Evolutionary conservation across 495 filamentous ascomycete species (phyloP).

Genomic region (Xanthoparmelia taractica): DNA sequence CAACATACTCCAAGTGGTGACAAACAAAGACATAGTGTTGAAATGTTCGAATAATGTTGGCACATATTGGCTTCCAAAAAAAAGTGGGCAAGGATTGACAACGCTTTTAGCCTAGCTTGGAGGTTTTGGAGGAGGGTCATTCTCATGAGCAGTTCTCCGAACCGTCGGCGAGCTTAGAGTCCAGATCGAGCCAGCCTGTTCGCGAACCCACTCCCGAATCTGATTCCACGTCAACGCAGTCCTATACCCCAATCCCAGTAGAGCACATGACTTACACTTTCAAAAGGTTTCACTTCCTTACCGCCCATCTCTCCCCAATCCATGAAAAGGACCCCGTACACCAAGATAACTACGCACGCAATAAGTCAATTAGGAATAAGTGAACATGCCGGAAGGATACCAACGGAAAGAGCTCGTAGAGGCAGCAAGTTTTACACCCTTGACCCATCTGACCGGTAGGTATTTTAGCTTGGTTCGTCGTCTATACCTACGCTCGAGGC

Average conservation of each 20-base stretch:
- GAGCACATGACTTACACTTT: slow-evolving; percentile 27
- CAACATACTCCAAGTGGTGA: not conserved
- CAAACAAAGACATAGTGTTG: not conserved
- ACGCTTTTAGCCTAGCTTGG: not conserved
- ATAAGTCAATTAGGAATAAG: slow-evolving; percentile 4
- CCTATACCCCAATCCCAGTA: not conserved
- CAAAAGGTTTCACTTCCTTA: slow-evolving; percentile 52
- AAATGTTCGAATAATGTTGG: not conserved
- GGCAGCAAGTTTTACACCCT: slow-evolving; percentile 61
- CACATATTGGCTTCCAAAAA: not conserved
- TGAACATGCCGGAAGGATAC: slow-evolving; percentile 24
- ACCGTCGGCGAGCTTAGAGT: not conserved
- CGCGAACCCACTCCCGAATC: slow-evolving; percentile 19
- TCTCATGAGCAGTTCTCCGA: not conserved
- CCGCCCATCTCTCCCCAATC: slow-evolving; percentile 48
- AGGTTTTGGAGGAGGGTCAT: not conserved
- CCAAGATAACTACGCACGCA: slow-evolving; percentile 48
- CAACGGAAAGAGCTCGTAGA: slow-evolving; percentile 57
- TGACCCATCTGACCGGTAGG: slow-evolving; percentile 66
- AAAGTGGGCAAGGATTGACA: not conserved
- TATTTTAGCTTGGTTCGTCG: slow-evolving; percentile 56
- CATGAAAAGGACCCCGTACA: slow-evolving; percentile 72
- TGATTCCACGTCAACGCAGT: not conserved
- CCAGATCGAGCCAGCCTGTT: slow-evolving; percentile 20
- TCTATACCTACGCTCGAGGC: slow-evolving; percentile 56